A percentile compares a stretch with the other conserved stretches of the same genome.
phyloP scores from a whole-genome alignment of 495 filamentous ascomycete species.

The Daldinia decipiens region DNA sequence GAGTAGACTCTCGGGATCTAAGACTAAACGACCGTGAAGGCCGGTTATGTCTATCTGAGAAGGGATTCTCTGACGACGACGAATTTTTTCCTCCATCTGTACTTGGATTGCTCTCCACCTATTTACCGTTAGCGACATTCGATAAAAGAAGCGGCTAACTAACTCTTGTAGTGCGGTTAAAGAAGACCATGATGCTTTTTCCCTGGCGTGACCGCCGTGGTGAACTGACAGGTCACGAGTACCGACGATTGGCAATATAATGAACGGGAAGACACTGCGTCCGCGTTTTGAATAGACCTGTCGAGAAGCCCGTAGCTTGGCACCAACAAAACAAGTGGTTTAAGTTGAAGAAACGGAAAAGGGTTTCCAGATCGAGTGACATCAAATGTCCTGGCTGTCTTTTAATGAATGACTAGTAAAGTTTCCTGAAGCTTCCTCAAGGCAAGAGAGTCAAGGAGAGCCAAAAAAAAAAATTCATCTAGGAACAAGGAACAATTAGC shows the following conservation, averaged over 20 bases:
- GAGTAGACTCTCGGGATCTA: background rate
- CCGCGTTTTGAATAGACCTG: background rate
- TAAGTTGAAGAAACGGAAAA: background rate
- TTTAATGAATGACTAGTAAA: constrained; percentile 34
- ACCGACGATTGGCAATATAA: background rate
- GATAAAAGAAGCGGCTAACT: background rate
- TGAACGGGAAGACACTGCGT: background rate
- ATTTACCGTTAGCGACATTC: constrained; percentile 6
- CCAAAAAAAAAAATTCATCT: background rate
- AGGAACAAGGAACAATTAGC: constrained; percentile 6
- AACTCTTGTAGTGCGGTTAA: constrained; percentile 13
- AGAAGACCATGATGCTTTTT: background rate
- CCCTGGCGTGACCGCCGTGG: background rate
- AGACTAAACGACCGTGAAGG: background rate
- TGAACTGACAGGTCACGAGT: constrained; percentile 6
- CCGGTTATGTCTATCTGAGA: constrained; percentile 6
- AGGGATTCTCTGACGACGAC: constrained; percentile 17
- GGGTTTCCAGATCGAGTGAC: constrained; percentile 11
- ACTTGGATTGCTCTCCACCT: constrained; percentile 9
- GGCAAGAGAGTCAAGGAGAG: background rate
- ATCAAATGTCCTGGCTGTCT: constrained; percentile 3
- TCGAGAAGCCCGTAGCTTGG: background rate
- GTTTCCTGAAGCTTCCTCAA: background rate
- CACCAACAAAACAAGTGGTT: background rate
- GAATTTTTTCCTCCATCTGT: background rate